Conservation (phyloP, 2,329 filamentous ascomycete species). For the Fusarium verrucosum region DNA sequence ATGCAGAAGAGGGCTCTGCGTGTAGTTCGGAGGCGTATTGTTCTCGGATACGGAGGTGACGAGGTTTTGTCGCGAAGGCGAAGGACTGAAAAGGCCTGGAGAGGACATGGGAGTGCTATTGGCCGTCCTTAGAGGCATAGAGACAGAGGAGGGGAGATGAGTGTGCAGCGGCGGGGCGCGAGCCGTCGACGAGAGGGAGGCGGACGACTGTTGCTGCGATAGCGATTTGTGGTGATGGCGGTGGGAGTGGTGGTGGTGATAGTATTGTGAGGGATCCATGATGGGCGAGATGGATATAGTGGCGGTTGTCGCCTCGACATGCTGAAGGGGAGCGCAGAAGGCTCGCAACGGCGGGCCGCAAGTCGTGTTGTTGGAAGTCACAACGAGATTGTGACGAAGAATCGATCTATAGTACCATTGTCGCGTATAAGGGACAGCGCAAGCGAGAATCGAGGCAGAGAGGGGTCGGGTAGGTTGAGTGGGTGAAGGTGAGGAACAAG, state of each 20-base stretch:
- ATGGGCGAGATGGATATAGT: conserved; percentile 36
- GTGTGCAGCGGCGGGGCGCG: conserved; percentile 44
- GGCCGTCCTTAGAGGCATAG: conserved; percentile 59
- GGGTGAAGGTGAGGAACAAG: conserved; percentile 15
- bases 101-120: conserved; percentile 68
- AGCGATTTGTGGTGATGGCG: conserved; percentile 43
- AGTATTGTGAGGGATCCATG: conserved; percentile 45
- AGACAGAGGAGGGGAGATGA: conserved; percentile 49
- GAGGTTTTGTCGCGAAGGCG: conserved; percentile 54
- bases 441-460: conserved; percentile 10
- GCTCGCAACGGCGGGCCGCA: conserved; percentile 41
- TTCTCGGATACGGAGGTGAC: conserved; percentile 62
- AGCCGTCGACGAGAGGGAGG: conserved; percentile 43
- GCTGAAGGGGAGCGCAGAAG: conserved; percentile 32
- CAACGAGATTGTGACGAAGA: conserved; percentile 35
- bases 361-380: conserved; percentile 36
- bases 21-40: conserved; percentile 59
- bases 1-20: conserved; percentile 71
- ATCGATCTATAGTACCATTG: conserved; percentile 44
- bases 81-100: conserved; percentile 68
- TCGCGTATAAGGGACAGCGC: conserved; percentile 17
- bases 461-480: background rate
- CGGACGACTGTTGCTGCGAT: conserved; percentile 45
- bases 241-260: conserved; percentile 33
- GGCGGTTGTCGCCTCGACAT: conserved; percentile 44